A percentile compares a stretch with the other conserved stretches of the same genome.
Evolutionary conservation across 2,329 filamentous ascomycete species (phyloP).

Genomic region (Hortaea werneckii): DNA sequence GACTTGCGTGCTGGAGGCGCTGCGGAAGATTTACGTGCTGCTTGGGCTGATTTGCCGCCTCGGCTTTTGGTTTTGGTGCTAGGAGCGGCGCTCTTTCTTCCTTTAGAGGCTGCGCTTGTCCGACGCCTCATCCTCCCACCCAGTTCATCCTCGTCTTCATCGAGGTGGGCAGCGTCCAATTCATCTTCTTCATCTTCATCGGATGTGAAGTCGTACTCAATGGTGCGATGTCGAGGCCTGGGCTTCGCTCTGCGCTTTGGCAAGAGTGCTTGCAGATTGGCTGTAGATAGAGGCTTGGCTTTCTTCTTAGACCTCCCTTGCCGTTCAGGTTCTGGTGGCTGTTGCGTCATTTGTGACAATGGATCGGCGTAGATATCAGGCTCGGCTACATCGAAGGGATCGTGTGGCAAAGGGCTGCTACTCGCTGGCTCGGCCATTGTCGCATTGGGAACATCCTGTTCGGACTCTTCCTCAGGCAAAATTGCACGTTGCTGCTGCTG

Average conservation of each 20-base stretch:
- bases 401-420: slow-evolving; percentile 25
- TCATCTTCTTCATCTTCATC: slow-evolving; percentile 20
- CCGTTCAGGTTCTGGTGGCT: background rate
- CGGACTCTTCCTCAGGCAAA: background rate
- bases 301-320: slow-evolving; percentile 12
- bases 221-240: slow-evolving; percentile 14
- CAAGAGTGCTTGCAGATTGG: slow-evolving; percentile 34
- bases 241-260: slow-evolving; percentile 29
- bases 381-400: slow-evolving; percentile 2
- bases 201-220: slow-evolving; percentile 32
- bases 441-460: slow-evolving; percentile 25
- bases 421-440: slow-evolving; percentile 36
- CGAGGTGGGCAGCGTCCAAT: slow-evolving; percentile 13
- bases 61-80: slow-evolving; percentile 11
- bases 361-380: slow-evolving; percentile 3
- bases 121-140: slow-evolving; percentile 14
- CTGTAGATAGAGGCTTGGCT: slow-evolving; percentile 29
- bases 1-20: slow-evolving; percentile 6
- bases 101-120: slow-evolving; percentile 8
- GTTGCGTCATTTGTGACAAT: background rate
- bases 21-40: slow-evolving; percentile 5
- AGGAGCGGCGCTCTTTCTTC: slow-evolving; percentile 5
- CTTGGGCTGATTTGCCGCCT: slow-evolving; percentile 4
- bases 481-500: slow-evolving; percentile 1
- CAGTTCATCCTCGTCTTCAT: slow-evolving; percentile 35